These are phyloP conservation scores for Chytriomyces sp. DNA, from an alignment of 192 early-diverging fungal genomes.

Conservation along the genomic window DNA sequence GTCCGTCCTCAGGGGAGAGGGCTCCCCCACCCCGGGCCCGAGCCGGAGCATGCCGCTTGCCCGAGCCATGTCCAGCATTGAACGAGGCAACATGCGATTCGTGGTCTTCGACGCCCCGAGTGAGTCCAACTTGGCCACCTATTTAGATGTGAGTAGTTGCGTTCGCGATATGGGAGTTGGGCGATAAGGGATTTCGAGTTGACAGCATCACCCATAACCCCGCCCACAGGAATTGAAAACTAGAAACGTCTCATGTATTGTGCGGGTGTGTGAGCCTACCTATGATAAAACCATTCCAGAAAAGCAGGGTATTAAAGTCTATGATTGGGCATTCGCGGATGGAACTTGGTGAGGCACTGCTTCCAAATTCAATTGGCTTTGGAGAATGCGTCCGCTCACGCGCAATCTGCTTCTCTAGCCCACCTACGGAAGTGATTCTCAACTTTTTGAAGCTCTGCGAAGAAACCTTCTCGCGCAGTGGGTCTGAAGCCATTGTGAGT, in stretches of 20 bases:
- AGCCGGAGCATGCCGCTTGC: conserved; percentile 43
- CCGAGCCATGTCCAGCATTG: conserved; percentile 67
- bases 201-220: background rate
- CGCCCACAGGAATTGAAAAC: conserved; percentile 60
- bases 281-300: conserved; percentile 67
- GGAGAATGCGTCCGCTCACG: conserved; percentile 38
- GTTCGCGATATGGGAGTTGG: background rate
- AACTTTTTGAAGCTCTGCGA: conserved; percentile 69
- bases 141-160: conserved; percentile 54
- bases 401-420: conserved; percentile 32
- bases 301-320: conserved; percentile 70
- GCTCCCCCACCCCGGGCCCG: background rate
- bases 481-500: conserved; percentile 31
- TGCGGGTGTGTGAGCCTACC: conserved; percentile 89
- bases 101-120: conserved; percentile 94
- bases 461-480: conserved; percentile 47
- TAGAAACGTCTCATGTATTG: conserved; percentile 80
- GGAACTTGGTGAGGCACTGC: conserved; percentile 65
- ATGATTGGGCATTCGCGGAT: conserved; percentile 89
- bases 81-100: conserved; percentile 71
- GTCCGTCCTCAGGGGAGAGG: background rate
- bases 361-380: background rate
- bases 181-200: too few species aligned
- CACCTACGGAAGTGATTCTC: conserved; percentile 40
- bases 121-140: conserved; percentile 72